These are phyloP conservation scores for Gossypium schwendimanii DNA, from an alignment of 441 rosid genomes.

Conservation along the genomic window DNA sequence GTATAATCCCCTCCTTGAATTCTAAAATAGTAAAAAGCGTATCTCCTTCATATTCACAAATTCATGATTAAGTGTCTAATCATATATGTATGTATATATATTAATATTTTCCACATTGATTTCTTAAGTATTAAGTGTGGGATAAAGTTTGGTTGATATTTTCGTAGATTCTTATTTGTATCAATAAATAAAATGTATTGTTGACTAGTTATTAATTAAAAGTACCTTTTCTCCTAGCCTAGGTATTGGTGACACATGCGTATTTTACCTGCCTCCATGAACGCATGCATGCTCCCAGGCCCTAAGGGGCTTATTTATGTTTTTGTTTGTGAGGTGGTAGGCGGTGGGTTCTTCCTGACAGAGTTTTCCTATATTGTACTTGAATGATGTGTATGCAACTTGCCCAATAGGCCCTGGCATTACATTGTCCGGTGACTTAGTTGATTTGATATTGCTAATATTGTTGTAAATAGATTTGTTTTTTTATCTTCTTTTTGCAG, in stretches of 20 bases:
- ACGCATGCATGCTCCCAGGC: background rate
- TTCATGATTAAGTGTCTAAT: background rate
- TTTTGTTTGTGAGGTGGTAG: background rate
- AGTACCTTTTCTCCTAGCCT: background rate
- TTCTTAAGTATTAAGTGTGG: background rate
- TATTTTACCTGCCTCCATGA: background rate
- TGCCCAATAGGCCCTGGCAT: background rate
- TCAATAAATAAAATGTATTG: too few relatives aligned
- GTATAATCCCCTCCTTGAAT: background rate
- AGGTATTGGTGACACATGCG: background rate
- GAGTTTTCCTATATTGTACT: background rate
- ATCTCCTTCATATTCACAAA: background rate
- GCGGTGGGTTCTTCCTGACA: background rate
- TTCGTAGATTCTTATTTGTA: too few relatives aligned
- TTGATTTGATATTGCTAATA: background rate
- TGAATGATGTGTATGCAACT: background rate
- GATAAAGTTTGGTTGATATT: background rate
- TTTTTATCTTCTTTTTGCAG: slow-evolving; percentile 30
- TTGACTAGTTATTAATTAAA: too few relatives aligned
- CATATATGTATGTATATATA: background rate
- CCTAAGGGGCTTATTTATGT: background rate
- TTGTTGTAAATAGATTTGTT: background rate
- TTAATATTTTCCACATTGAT: background rate
- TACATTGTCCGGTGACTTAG: background rate
- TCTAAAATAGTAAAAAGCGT: background rate